These are phyloP conservation scores for Boletus edulis DNA, from an alignment of 768 basidiomycete species.

Conservation along the genomic window DNA sequence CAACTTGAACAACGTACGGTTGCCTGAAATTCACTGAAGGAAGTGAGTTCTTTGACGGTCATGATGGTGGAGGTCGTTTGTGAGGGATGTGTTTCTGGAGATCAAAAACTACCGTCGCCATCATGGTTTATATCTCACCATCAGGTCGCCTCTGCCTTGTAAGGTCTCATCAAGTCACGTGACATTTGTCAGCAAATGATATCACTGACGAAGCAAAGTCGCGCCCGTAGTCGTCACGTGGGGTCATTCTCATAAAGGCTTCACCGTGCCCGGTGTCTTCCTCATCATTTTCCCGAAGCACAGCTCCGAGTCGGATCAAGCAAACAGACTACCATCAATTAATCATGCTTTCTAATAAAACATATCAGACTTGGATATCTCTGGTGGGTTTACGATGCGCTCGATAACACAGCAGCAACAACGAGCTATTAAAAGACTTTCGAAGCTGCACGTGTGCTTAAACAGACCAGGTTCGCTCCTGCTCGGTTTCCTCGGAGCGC, in stretches of 20 bases:
- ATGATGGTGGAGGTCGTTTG: neutral
- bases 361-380: no score
- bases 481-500: no score
- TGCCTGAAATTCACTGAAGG: neutral
- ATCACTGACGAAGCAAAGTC: neutral
- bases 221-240: no score
- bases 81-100: neutral
- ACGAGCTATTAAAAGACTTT: no score
- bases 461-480: no score
- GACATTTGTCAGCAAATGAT: constrained; percentile 2
- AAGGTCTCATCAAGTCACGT: neutral
- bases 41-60: neutral
- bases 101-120: neutral
- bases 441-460: no score
- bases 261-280: no score
- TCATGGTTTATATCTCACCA: neutral
- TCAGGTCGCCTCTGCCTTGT: neutral
- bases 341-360: neutral
- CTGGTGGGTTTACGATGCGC: no score
- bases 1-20: neutral
- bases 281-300: no score
- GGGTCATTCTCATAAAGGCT: no score
- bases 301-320: no score
- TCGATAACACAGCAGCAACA: no score
- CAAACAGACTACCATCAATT: neutral